phyloP scores from a whole-genome alignment of 106 monocot species.

The Acorus calamus region DNA sequence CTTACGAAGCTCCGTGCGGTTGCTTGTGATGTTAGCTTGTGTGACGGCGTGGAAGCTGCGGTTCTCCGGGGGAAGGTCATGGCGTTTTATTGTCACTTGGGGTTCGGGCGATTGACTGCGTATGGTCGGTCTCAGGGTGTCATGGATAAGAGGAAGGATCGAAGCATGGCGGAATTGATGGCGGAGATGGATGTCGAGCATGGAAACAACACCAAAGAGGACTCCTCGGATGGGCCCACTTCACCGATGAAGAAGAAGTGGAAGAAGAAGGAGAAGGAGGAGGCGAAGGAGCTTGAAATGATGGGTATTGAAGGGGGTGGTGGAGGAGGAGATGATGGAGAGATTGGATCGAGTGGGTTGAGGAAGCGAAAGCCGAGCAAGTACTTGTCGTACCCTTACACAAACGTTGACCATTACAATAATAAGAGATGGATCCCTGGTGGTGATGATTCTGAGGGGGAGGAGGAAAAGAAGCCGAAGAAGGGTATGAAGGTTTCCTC shows the following conservation, averaged over 20 bases:
- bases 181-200: constrained; percentile 35
- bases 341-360: constrained; percentile 16
- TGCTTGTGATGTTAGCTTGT: too few relatives aligned
- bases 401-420: constrained; percentile 5
- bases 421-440: not conserved
- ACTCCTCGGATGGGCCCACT: not conserved
- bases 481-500: too few relatives aligned
- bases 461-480: too few relatives aligned
- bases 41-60: too few relatives aligned
- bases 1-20: too few relatives aligned
- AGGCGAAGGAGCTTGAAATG: constrained; percentile 1
- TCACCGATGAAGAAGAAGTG: constrained; percentile 6
- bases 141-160: constrained; percentile 14
- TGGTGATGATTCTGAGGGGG: not conserved
- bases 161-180: constrained; percentile 34
- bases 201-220: constrained; percentile 13
- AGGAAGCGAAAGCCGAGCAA: constrained; percentile 87
- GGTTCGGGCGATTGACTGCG: not conserved
- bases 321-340: constrained; percentile 19
- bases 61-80: too few relatives aligned
- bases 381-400: constrained; percentile 70
- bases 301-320: not conserved
- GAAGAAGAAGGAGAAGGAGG: constrained; percentile 1
- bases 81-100: too few relatives aligned
- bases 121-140: not conserved